Conservation (phyloP, 2,329 filamentous ascomycete genomes). For the Fusarium aywerte region DNA sequence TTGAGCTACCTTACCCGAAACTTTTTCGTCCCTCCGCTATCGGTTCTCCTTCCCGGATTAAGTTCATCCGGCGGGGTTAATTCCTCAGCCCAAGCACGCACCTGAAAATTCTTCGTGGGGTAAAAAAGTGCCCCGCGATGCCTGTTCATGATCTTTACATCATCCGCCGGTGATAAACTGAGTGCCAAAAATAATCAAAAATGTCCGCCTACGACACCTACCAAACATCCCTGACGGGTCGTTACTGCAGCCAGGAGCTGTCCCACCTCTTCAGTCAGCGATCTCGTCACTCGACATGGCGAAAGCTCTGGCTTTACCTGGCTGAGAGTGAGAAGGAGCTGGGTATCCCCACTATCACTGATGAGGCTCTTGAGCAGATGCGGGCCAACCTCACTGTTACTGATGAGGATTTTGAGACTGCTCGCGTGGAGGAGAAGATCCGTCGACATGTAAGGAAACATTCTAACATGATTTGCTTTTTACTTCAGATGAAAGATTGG, state of each 20-base stretch:
- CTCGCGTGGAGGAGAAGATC: slow-evolving; percentile 32
- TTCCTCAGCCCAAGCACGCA: background rate
- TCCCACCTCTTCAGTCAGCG: slow-evolving; percentile 26
- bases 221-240: slow-evolving; percentile 16
- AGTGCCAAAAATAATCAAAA: background rate
- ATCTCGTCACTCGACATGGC: slow-evolving; percentile 33
- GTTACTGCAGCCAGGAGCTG: slow-evolving; percentile 26
- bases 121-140: slow-evolving; percentile 8
- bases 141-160: slow-evolving; percentile 2
- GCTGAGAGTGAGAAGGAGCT: slow-evolving; percentile 35
- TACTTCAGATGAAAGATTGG: background rate
- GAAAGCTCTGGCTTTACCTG: slow-evolving; percentile 32
- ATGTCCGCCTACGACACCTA: slow-evolving; percentile 22
- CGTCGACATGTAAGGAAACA: slow-evolving; percentile 30
- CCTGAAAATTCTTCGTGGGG: slow-evolving; percentile 5
- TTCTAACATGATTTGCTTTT: background rate
- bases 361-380: slow-evolving; percentile 38
- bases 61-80: slow-evolving; percentile 1
- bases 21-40: slow-evolving; percentile 5
- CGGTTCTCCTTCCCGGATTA: background rate
- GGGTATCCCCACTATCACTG: slow-evolving; percentile 29
- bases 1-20: background rate
- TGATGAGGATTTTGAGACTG: slow-evolving; percentile 34
- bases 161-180: slow-evolving; percentile 1
- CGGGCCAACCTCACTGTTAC: slow-evolving; percentile 15